Conservation (phyloP, 768 basidiomycete genomes). For the Tulasnella sp. region DNA sequence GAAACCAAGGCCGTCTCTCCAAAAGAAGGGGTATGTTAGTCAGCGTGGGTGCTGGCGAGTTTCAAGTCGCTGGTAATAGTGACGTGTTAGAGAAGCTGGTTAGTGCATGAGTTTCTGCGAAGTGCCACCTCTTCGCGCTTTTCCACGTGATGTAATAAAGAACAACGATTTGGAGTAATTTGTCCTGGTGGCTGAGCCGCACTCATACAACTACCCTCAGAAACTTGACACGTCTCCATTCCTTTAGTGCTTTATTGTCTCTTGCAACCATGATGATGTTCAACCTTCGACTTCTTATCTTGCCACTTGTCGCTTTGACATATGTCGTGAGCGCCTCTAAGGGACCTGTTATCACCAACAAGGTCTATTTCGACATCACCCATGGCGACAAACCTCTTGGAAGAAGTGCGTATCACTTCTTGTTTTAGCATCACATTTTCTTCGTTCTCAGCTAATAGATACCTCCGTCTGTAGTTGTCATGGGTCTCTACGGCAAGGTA, state of each 20-base stretch:
- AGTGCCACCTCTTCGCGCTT: too few species aligned
- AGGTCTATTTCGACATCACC: constrained; percentile 88
- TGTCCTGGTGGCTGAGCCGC: too few species aligned
- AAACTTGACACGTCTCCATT: too few species aligned
- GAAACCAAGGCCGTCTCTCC: constrained; percentile 64
- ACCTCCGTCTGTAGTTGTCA: constrained; percentile 39
- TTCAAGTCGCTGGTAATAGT: constrained; percentile 42
- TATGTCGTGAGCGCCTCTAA: constrained; percentile 39
- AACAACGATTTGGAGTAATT: too few species aligned
- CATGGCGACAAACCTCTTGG: constrained; percentile 83
- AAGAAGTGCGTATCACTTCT: constrained; percentile 41
- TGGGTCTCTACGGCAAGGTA: constrained; percentile 87
- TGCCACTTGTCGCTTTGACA: constrained; percentile 5
- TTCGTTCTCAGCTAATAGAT: neutral
- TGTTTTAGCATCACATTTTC: neutral
- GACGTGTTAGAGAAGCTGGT: constrained; percentile 15
- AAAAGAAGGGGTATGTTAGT: constrained; percentile 70
- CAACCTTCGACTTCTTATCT: constrained; percentile 34
- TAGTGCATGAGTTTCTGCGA: too few species aligned
- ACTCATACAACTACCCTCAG: too few species aligned
- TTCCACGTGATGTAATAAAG: too few species aligned
- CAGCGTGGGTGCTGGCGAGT: constrained; percentile 49
- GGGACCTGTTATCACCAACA: constrained; percentile 81
- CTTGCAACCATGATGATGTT: too few species aligned
- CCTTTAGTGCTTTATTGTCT: too few species aligned